Conservation (phyloP, 495 filamentous ascomycete genomes). For the Penicillium bialowiezense region DNA sequence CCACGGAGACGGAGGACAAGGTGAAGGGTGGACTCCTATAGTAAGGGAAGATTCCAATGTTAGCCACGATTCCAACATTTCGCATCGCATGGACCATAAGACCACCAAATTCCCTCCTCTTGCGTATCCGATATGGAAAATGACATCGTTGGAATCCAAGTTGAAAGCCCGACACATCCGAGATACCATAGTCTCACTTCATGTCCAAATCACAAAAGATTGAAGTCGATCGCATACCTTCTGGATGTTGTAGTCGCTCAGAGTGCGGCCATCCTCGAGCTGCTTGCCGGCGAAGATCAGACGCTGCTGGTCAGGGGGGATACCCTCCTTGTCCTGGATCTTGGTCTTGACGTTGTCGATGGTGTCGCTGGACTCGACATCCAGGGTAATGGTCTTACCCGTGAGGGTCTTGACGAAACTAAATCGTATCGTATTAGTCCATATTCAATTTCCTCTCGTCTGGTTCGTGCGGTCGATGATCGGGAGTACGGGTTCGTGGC, state of each 20-base stretch:
- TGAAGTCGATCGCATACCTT: constrained; percentile 62
- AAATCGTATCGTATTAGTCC: constrained; percentile 39
- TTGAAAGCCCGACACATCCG: not conserved
- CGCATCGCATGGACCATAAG: not conserved
- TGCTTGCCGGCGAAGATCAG: constrained; percentile 99
- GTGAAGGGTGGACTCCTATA: constrained; percentile 96
- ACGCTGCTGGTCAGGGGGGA: constrained; percentile 98
- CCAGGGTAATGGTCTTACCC: constrained; percentile 99
- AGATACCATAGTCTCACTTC: constrained; percentile 7
- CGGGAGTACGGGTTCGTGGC: constrained; percentile 11
- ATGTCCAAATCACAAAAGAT: constrained; percentile 9
- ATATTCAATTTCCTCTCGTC: constrained; percentile 9
- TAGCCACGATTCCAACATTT: constrained; percentile 20
- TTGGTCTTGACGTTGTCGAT: constrained; percentile 98
- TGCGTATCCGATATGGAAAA: not conserved
- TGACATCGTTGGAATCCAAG: not conserved
- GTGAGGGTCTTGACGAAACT: constrained; percentile 98
- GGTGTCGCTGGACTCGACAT: constrained; percentile 97
- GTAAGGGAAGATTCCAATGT: constrained; percentile 16
- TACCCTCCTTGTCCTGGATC: constrained; percentile 99
- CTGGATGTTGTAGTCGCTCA: constrained; percentile 99
- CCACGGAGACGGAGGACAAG: constrained; percentile 98
- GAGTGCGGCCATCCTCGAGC: constrained; percentile 97
- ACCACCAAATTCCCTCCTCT: constrained; percentile 12
- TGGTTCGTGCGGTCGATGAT: constrained; percentile 12